Base-by-base conservation (phyloP, 768 basidiomycete genomes). In the Suillus cothurnatus region DNA sequence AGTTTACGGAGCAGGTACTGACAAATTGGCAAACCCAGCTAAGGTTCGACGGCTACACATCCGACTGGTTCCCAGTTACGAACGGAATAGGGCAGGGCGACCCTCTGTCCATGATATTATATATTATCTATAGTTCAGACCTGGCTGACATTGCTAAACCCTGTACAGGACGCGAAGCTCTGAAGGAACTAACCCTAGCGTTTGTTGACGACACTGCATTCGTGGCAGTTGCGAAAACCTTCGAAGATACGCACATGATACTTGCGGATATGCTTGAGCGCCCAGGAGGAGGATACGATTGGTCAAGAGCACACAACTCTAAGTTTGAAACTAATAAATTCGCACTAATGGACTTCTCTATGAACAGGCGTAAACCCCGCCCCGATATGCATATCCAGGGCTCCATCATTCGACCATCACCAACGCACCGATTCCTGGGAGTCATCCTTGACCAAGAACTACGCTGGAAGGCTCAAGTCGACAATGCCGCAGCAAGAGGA, bases 241-340 rank as follows among this genome's bases (percentile, higher is more conserved):
- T 47, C 6, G 11, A 3, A 0, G 2, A 21, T 2, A 45, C 43
- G 0, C 43, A 45, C 3, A 0, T 1, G 0, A 21, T n/a, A 0
- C 26, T 49, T 1, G 7, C 6, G 0, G 34, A 28, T 6, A 26
- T 61, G 61, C 14, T 61, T 0, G 39, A 39, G 6, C 15, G 39
- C 14, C 41, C 47, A 15, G 53, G 43, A 0, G 70, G 71, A 12
- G 59, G 39, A 6, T 63, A 56, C 12, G 43, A 64, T 3, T 74
- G 71, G 72, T 45, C 66, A 0, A 23, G 12, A 28, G 32, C 9
- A 0, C 68, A 72, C 53, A 69, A 74, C 62, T 74, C 64, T 15
- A 9, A 28, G 11, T 70, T 71, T 39, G 66, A 69, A 56, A 64
- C 63, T 23, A 52, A 31, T n/a, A 70, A 70, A 36, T 68, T 68